Evolutionary conservation across 768 basidiomycete species (phyloP), one percentile per base, ranked within the genome.

Genomic region (Mycena venus): DNA sequence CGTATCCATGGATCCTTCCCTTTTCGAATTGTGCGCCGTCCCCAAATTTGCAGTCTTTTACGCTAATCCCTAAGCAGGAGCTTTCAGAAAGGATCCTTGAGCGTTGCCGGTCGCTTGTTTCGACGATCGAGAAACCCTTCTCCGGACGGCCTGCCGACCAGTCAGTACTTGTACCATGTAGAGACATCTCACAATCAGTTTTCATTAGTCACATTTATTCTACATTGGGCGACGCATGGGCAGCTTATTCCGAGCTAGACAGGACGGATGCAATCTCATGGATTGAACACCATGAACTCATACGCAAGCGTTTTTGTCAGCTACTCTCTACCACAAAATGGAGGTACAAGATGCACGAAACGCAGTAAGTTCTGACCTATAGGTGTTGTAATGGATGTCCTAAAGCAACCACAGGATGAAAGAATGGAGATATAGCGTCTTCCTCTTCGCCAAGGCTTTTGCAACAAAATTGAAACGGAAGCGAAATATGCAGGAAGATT

Each of bases 281-380:
- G 70, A 72, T 72, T 12, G 63, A 72, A 27, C 17, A 72, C n/a
- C 70, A 72, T 7, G 70, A 72, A 5, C 31, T 72, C 8, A 34
- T 65, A 3, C 62, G 53, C 14, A 4, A 1, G 25, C 62, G 70
- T 8, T 17, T 72, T 0, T 34, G 29, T 12, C 62, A 64, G 23
- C 25, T 72, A 10, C 55, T 72, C 0, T 72, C 55, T 10, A 40
- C 70, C 3, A 56, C 19, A 42, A n/a, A 21, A 0, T 9, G n/a
- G 2, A 25, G 4, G n/a, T 58, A 64, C 40, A 55, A 0, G 3
- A 70, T 58, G 69, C 44, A 19, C 29, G 51, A 62, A 10, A 10
- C 21, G 4, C 34, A 63, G 69, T 70, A 12, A 11, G 69, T 32
- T n/a, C n/a, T 6, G 3, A 7, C 4, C 21, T 36, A 29, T 8